Percentiles rank a stretch among this genome's conserved stretches.
Conservation (phyloP, 2,329 filamentous ascomycete genomes). For the Geosmithia putterillii region DNA sequence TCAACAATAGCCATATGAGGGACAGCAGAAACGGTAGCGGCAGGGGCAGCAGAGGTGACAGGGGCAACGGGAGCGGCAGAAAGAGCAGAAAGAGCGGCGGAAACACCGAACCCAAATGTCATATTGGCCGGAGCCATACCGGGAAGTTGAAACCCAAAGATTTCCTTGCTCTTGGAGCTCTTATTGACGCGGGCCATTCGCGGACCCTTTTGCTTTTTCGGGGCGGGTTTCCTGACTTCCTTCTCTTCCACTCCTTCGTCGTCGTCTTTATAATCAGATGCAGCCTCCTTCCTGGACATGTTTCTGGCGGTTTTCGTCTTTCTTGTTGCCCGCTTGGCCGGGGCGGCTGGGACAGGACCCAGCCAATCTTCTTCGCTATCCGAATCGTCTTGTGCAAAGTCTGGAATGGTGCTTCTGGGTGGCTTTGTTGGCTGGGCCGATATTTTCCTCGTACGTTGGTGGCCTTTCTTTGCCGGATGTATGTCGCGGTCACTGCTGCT, state of each 20-base stretch:
- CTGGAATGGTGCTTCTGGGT: background rate
- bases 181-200: constrained; percentile 9
- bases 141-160: constrained; percentile 25
- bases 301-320: background rate
- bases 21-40: background rate
- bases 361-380: constrained; percentile 1
- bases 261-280: background rate
- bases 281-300: background rate
- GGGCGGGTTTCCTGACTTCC: background rate
- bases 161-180: constrained; percentile 31
- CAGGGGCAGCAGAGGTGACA: background rate
- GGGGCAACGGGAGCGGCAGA: background rate
- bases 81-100: background rate
- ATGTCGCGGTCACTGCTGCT: constrained; percentile 1
- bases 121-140: constrained; percentile 5
- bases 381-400: constrained; percentile 1
- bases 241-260: no score
- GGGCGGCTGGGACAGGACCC: background rate
- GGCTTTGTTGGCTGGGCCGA: background rate
- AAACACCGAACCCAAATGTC: background rate
- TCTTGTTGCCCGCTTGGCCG: background rate
- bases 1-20: background rate
- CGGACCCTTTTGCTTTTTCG: background rate
- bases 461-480: background rate
- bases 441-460: background rate